Conservation (phyloP, 768 basidiomycete species). For the Steccherinum ochraceum region DNA sequence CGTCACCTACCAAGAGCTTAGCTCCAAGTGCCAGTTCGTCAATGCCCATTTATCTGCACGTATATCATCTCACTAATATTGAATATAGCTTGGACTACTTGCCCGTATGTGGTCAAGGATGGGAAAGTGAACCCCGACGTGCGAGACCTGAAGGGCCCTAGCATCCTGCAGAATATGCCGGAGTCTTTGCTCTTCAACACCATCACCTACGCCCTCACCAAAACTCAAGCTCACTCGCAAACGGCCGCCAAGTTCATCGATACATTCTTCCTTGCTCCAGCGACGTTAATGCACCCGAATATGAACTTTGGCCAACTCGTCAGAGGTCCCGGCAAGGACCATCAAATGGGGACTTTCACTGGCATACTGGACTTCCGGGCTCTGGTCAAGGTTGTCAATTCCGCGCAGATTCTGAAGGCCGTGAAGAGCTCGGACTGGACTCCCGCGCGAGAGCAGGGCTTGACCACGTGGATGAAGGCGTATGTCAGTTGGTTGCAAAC, state of each 20-base stretch:
- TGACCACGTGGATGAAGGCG: slow-evolving; percentile 35
- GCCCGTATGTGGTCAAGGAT: slow-evolving; percentile 44
- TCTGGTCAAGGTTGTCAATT: slow-evolving; percentile 43
- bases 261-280: slow-evolving; percentile 37
- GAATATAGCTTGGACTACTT: slow-evolving; percentile 31
- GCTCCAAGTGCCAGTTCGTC: slow-evolving; percentile 47
- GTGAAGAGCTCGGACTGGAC: slow-evolving; percentile 37
- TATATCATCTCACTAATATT: not conserved
- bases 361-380: slow-evolving; percentile 49
- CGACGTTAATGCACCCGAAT: slow-evolving; percentile 46
- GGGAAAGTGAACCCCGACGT: slow-evolving; percentile 54
- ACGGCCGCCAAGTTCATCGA: slow-evolving; percentile 34
- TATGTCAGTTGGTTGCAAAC: slow-evolving; percentile 41
- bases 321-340: slow-evolving; percentile 40
- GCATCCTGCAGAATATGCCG: slow-evolving; percentile 27
- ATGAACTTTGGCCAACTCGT: slow-evolving; percentile 50
- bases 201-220: slow-evolving; percentile 32
- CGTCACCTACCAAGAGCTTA: slow-evolving; percentile 41
- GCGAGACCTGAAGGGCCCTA: slow-evolving; percentile 34
- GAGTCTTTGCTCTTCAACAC: slow-evolving; percentile 41
- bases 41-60: not conserved
- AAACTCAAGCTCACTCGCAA: slow-evolving; percentile 27
- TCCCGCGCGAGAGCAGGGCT: slow-evolving; percentile 27
- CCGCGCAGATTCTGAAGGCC: slow-evolving; percentile 34
- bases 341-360: slow-evolving; percentile 41